These are phyloP conservation scores for Pythium guiyangense DNA, from an alignment of 352 stramenopile genomes.

Conservation along the genomic window DNA sequence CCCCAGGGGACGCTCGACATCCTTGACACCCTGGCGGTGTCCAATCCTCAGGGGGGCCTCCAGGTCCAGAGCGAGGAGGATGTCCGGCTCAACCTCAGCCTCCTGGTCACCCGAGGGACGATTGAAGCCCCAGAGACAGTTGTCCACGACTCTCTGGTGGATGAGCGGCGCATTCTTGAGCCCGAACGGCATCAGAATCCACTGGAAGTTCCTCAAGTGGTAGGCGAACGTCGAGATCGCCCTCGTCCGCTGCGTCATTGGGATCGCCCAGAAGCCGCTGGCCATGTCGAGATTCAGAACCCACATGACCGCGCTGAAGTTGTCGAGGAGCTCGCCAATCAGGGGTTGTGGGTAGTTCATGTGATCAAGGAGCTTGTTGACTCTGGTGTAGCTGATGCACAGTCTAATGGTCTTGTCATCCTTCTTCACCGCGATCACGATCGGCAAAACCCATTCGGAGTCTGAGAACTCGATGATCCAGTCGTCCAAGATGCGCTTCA, in stretches of 20 bases:
- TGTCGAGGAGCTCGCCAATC: conserved; percentile 21
- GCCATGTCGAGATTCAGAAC: too few relatives aligned
- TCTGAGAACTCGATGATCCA: background rate
- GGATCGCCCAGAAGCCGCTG: conserved; percentile 20
- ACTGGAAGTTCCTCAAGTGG: conserved; percentile 18
- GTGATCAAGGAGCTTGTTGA: conserved; percentile 18
- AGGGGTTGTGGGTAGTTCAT: conserved; percentile 16
- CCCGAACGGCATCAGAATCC: conserved; percentile 17
- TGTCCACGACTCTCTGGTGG: conserved; percentile 14
- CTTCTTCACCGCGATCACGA: conserved; percentile 15
- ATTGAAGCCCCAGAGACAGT: conserved; percentile 11
- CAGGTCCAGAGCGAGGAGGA: background rate
- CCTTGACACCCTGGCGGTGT: too few relatives aligned
- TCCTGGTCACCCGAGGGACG: background rate
- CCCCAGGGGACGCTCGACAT: too few relatives aligned
- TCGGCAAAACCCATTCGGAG: too few relatives aligned
- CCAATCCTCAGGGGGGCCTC: too few relatives aligned
- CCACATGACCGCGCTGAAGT: too few relatives aligned
- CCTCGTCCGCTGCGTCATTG: conserved; percentile 15
- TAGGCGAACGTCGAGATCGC: conserved; percentile 17
- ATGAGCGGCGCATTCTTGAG: conserved; percentile 15
- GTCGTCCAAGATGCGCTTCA: background rate
- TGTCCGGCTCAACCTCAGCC: background rate
- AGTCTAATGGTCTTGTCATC: conserved; percentile 8
- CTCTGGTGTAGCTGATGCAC: conserved; percentile 15